Base-by-base conservation (phyloP, 164 flowering plant species). In the Stephania yunnanensis region DNA sequence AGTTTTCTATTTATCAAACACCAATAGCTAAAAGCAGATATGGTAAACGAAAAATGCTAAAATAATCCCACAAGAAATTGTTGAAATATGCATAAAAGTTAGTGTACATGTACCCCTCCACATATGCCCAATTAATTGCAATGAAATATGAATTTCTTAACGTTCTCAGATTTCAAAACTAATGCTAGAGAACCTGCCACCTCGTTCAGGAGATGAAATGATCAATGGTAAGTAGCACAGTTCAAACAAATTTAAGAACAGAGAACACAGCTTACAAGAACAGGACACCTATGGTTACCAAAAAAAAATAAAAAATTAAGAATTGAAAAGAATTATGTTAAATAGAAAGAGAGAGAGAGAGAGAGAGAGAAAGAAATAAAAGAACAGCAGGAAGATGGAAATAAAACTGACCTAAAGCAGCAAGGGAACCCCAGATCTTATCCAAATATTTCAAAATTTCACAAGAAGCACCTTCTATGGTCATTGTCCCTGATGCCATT, bases 381-480 rank as follows among this genome's bases (percentile, higher is more conserved):
- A 8, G 3, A 22, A n/a, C 13, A 5, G 53, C 8, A 12, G 67
- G n/a, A 55, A 20, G 74, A 12, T 48, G 73, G 55, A 71, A 7
- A 52, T 25, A 63, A 70, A 76, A 74, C 73, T 83, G 46, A 90
- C 99, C 99, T 90, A 95, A 83, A 73, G 93, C 74, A 81, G 98
- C 91, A 53, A 95, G 92, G 71, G 93, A 81, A 66, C 78, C 84
- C 99, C 99, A 95, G 66, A 84, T 70, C 80, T 87, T 93, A 63
- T 89, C 91, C 70, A 93, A 87, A 82, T 92, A 91, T 70, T 85
- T 90, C 78, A 95, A 80, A 15, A 95, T 86, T 81, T 87, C 95
- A 85, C 87, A 84, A 73, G 92, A 84, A 80, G 96, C 92, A 64
- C 88, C 92, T 78, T 91, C 97, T 73, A 95, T 84, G 45, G 90